Evolutionary conservation across 306 rosid species (phyloP).

Genomic region (Vigna trinervia): DNA sequence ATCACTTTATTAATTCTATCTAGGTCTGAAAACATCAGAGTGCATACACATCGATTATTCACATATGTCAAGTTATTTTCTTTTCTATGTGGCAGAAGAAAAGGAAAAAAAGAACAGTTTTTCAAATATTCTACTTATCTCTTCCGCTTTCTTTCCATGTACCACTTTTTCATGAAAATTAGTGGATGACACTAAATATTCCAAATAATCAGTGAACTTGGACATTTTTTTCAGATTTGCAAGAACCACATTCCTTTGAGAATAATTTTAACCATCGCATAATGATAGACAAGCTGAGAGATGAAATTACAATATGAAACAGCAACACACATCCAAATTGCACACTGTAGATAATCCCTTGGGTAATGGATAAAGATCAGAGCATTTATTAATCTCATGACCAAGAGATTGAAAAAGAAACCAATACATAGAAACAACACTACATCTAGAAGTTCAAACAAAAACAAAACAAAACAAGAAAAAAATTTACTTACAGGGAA

Average conservation of each 20-base stretch:
- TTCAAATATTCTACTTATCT: conserved; percentile 47
- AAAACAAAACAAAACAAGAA: background rate
- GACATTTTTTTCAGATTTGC: conserved; percentile 24
- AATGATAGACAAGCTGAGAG: background rate
- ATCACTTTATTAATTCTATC: background rate
- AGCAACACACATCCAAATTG: conserved; percentile 17
- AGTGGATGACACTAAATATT: conserved; percentile 59
- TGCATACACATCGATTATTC: too few relatives aligned
- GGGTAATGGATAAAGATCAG: conserved; percentile 26
- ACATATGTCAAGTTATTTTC: background rate
- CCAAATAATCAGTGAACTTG: conserved; percentile 40
- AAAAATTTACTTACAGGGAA: conserved; percentile 61
- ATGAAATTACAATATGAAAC: conserved; percentile 17
- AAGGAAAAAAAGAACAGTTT: conserved; percentile 3
- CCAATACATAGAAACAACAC: background rate
- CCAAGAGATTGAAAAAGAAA: conserved; percentile 14
- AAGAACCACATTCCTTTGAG: conserved; percentile 7
- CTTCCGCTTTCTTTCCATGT: conserved; percentile 12
- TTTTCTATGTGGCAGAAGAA: background rate
- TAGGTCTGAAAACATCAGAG: background rate
- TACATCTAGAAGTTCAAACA: background rate
- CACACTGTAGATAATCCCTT: background rate
- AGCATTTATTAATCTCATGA: conserved; percentile 2
- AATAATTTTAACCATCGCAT: conserved; percentile 14
- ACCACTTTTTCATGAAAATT: conserved; percentile 43